phyloP scores from a whole-genome alignment of 306 rosid species.

The Ammopiptanthus mongolicus region DNA sequence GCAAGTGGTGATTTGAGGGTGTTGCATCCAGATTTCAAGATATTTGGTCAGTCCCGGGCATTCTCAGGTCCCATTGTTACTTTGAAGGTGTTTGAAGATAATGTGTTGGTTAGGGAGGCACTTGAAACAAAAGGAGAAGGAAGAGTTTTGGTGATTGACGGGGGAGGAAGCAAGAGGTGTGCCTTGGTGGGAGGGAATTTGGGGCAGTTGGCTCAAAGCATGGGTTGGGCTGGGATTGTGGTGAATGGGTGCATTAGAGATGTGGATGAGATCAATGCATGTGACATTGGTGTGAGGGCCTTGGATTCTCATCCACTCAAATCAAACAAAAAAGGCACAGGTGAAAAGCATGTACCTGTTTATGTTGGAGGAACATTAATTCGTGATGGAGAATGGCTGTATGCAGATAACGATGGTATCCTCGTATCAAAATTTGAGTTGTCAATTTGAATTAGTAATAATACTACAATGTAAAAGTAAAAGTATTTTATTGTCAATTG shows the following conservation, averaged over 20 bases:
- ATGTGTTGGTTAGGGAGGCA: conserved; percentile 55
- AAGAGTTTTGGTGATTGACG: conserved; percentile 41
- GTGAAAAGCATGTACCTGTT: conserved; percentile 49
- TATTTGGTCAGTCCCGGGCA: conserved; percentile 43
- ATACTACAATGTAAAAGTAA: background rate
- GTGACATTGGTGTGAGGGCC: conserved; percentile 74
- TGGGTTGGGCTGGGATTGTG: conserved; percentile 75
- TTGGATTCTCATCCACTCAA: conserved; percentile 62
- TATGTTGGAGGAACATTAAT: conserved; percentile 56
- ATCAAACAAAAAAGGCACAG: conserved; percentile 49
- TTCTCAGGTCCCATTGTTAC: conserved; percentile 63
- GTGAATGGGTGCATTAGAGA: conserved; percentile 87
- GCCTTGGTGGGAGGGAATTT: conserved; percentile 44
- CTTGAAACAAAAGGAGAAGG: conserved; percentile 62
- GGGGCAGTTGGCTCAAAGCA: conserved; percentile 36
- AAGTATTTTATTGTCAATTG: background rate
- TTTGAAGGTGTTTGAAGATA: conserved; percentile 73
- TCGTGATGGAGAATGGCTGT: conserved; percentile 80
- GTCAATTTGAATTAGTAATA: conserved; percentile 12
- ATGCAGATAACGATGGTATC: conserved; percentile 65
- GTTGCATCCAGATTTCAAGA: conserved; percentile 43
- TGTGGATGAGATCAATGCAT: conserved; percentile 72
- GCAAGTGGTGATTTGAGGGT: conserved; percentile 34
- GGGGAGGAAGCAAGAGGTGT: conserved; percentile 46
- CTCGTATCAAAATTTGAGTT: conserved; percentile 37